Base-by-base conservation (phyloP, 73 alveolate genomes). In the Paramecium sexaurelia region DNA sequence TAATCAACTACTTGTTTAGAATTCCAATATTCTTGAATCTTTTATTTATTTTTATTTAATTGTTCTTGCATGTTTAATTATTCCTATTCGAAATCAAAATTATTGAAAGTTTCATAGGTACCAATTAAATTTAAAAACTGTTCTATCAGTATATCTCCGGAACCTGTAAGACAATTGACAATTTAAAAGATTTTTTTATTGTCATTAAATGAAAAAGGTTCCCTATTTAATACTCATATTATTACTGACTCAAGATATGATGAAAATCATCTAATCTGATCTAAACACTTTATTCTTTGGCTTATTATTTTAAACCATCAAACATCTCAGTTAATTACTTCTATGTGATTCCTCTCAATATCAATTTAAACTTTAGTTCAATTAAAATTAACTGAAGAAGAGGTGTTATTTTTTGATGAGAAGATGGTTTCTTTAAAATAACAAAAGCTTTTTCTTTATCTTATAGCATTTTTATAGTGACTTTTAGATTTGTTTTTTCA, bases 201-300 rank as follows among this genome's bases (percentile, higher is more conserved):
- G 24, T 66, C 84, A 66, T 20, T 33, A 26, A 66, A 66, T 15
- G 39, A 33, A 26, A 66, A 66, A 15, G 84, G 84, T 5, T 66
- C 84, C 40, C 84, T 66, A 66, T 66, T 32, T 66, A 66, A 51
- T 51, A 51, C 29, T 3, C 9, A 66, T 51, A 66, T 66, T 32
- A 29, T 24, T 66, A 66, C 84, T 66, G 51, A 29, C 45, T 66
- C 45, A 66, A 22, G 7, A 66, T 66, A 66, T 66, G 39, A 27
- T 66, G 51, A 29, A 66, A 66, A 33, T 66, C 84, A 66, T 66
- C 84, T 19, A 66, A 66, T 66, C 45, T 66, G 2, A 66, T 33
- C 24, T 66, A 66, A 2, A 66, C 84, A 22, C 24, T 66, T 22
- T 66, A 66, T 66, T 66, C 39, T 6, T 66, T 66, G 13, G 84